phyloP scores from a whole-genome alignment of 1,284 basidiomycete species.

The Psilocybe mexicana region DNA sequence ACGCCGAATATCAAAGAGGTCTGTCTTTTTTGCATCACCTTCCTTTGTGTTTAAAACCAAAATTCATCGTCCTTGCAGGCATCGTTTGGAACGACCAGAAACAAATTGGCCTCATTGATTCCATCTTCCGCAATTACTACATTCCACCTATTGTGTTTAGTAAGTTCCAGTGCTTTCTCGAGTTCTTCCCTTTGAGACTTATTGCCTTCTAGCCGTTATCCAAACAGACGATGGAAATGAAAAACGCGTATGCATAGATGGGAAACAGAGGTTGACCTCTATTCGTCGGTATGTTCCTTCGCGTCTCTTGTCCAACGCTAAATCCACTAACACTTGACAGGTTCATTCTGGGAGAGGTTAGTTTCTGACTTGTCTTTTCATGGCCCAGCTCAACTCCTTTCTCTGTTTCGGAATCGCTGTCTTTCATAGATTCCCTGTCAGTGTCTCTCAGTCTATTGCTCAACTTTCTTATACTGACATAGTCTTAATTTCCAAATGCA shows the following conservation, averaged over 20 bases:
- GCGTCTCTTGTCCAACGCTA: neutral
- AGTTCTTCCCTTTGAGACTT: neutral
- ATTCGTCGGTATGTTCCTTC: constrained; percentile 46
- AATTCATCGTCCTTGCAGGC: constrained; percentile 34
- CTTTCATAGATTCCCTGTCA: constrained; percentile 45
- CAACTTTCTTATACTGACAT: no score
- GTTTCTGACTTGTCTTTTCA: neutral
- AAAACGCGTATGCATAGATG: constrained; percentile 62
- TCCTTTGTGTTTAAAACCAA: neutral
- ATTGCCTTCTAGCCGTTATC: constrained; percentile 35
- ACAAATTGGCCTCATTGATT: constrained; percentile 67
- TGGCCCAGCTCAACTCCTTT: neutral
- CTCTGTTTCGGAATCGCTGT: neutral
- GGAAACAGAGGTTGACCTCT: constrained; percentile 73
- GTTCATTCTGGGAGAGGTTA: constrained; percentile 61
- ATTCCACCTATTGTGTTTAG: constrained; percentile 71
- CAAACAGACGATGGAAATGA: constrained; percentile 45
- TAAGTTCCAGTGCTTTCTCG: constrained; percentile 29
- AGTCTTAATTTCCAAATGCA: constrained; percentile 11
- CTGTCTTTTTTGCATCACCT: constrained; percentile 6
- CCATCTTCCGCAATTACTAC: constrained; percentile 66
- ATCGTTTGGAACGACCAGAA: constrained; percentile 69
- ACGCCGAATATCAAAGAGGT: constrained; percentile 74
- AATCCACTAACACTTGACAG: constrained; percentile 27
- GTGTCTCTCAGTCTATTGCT: constrained; percentile 21